Base-by-base conservation (phyloP, 306 rosid species). In the Citrullus amarus region DNA sequence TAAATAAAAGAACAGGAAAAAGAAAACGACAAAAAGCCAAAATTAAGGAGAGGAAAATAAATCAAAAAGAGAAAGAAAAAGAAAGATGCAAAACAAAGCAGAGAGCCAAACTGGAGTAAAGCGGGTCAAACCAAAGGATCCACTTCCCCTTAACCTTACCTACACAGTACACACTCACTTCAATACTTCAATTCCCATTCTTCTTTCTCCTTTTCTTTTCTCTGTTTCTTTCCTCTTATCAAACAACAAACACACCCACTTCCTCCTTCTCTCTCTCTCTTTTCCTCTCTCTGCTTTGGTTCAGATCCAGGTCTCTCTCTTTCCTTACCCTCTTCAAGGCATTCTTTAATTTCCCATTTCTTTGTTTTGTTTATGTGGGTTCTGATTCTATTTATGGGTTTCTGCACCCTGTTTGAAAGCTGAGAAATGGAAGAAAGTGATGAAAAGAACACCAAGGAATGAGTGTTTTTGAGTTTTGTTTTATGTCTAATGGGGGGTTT, bases 221-320 rank as follows among this genome's bases (percentile, higher is more conserved):
- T 70, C 73, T 17, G 55, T 41, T 74, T 32, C 63, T 18, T 55
- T 51, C 56, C 44, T 79, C 57, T 30, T 30, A 4, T 65, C 80
- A 48, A 62, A 28, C 51, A 75, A 75, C 80, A 11, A 48, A 54
- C 46, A 44, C 81, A 67, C n/a, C 74, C 80, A 76, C 3, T 58
- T 15, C 67, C 90, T 89, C 88, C 58, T 54, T 82, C 77, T 34
- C 36, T 25, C 28, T 32, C 57, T 79, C 78, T 59, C 62, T 66
- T 8, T 70, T 8, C 5, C 50, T 46, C 59, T 61, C 22, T 79
- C 25, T 32, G 62, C 60, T 58, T 63, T 76, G 59, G 18, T 76
- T 81, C 87, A 89, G 97, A 92, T 91, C 97, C 97, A 84, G 92
- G 92, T 91, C 87, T 54, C 61, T 83, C 77, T 44, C 58, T 77